Evolutionary conservation across 2,329 filamentous ascomycete genomes (phyloP).

Genomic region (Fusarium metavorans): DNA sequence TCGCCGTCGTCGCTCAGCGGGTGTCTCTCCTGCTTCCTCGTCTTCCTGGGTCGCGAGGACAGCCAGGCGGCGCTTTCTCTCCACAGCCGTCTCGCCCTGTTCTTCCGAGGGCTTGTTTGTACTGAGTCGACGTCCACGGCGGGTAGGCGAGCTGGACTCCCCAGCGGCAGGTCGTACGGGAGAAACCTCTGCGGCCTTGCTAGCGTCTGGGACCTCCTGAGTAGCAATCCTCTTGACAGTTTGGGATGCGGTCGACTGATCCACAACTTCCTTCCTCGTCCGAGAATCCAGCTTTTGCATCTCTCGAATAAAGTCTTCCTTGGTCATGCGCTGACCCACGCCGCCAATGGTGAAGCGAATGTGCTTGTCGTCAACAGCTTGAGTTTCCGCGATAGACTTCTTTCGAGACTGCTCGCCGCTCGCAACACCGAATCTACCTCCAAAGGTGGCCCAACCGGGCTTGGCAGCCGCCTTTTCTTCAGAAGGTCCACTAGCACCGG

Average conservation of each 20-base stretch:
- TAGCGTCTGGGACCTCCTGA: slow-evolving; percentile 48
- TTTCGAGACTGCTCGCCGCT: slow-evolving; percentile 53
- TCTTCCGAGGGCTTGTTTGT: slow-evolving; percentile 37
- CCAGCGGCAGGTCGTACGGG: background rate
- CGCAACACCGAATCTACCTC: slow-evolving; percentile 31
- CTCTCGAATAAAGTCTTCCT: slow-evolving; percentile 82
- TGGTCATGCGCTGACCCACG: slow-evolving; percentile 80
- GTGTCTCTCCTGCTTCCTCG: slow-evolving; percentile 70
- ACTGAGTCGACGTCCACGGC: slow-evolving; percentile 18
- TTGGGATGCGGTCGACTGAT: slow-evolving; percentile 61
- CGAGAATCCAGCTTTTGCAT: slow-evolving; percentile 79
- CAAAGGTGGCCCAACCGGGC: slow-evolving; percentile 65
- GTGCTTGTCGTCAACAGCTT: slow-evolving; percentile 75
- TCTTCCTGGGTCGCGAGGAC: slow-evolving; percentile 60
- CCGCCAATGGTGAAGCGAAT: slow-evolving; percentile 83
- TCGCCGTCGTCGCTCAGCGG: slow-evolving; percentile 78
- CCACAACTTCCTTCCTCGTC: slow-evolving; percentile 67
- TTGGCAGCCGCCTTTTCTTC: slow-evolving; percentile 54
- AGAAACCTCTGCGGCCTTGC: slow-evolving; percentile 35
- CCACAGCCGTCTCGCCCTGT: slow-evolving; percentile 74
- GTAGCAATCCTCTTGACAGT: slow-evolving; percentile 64
- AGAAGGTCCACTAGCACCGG: slow-evolving; percentile 54
- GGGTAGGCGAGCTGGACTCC: slow-evolving; percentile 30
- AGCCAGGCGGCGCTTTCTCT: slow-evolving; percentile 73
- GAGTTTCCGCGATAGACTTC: slow-evolving; percentile 57